Conservation (phyloP, 129 eudicot genomes). For the Flaveria robusta region DNA sequence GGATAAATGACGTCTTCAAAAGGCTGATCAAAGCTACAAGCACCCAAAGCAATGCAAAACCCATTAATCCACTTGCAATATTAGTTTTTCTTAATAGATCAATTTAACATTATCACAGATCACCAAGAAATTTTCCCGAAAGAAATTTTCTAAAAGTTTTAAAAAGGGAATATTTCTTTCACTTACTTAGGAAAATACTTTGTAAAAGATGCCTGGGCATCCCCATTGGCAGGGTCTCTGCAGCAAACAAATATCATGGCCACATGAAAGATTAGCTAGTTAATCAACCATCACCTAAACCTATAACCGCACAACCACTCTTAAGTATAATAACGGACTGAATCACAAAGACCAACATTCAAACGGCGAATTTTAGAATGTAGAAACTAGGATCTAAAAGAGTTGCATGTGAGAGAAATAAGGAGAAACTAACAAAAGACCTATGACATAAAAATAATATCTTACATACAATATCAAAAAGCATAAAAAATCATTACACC, state of each 20-base stretch:
- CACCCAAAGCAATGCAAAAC: constrained; percentile 24
- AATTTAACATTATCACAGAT: neutral
- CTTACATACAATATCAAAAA: neutral
- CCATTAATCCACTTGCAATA: neutral
- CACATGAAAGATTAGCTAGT: constrained; percentile 19
- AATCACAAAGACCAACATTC: neutral
- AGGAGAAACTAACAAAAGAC: constrained; percentile 1
- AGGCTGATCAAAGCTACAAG: constrained; percentile 61
- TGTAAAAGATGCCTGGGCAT: constrained; percentile 26
- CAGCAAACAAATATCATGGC: constrained; percentile 35
- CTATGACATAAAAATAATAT: neutral
- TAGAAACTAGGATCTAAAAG: neutral
- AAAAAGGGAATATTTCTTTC: neutral
- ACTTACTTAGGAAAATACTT: constrained; percentile 77
- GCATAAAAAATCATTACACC: neutral
- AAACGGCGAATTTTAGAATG: neutral
- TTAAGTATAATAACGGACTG: neutral
- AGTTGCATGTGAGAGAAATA: neutral
- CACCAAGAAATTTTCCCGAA: neutral
- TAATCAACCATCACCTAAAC: neutral
- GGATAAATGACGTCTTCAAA: constrained; percentile 87
- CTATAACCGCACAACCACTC: constrained; percentile 7
- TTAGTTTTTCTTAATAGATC: constrained; percentile 4
- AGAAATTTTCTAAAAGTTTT: neutral
- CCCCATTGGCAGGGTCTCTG: constrained; percentile 38